Conservation (phyloP, 1,139 yeast genomes). For the Hansenula sp. region DNA sequence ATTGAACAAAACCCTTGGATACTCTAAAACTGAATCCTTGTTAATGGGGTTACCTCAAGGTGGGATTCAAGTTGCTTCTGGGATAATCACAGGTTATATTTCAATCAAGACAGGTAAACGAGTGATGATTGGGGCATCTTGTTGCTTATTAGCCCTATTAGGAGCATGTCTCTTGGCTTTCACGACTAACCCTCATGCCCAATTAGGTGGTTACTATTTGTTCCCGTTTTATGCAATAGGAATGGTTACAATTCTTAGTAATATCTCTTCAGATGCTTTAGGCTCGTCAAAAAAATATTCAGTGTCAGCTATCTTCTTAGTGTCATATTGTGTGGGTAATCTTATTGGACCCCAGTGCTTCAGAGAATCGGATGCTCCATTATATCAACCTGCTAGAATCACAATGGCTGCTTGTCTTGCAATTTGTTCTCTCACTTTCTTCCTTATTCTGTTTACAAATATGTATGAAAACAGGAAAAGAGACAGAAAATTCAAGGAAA, state of each 20-base stretch:
- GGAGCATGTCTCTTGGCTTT: background rate
- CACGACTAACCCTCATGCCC: background rate
- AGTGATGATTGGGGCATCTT: background rate
- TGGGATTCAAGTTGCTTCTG: conserved; percentile 28
- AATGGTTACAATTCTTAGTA: conserved; percentile 21
- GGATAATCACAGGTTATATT: background rate
- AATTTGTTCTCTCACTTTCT: conserved; percentile 24
- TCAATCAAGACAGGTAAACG: background rate
- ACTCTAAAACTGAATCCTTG: conserved; percentile 34
- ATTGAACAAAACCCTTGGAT: conserved; percentile 31
- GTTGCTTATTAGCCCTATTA: background rate
- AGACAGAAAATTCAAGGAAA: conserved; percentile 21
- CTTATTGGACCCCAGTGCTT: conserved; percentile 49
- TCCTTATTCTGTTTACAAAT: conserved; percentile 28
- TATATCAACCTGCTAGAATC: conserved; percentile 41
- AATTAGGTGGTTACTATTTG: background rate
- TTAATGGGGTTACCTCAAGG: conserved; percentile 36
- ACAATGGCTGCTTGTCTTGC: conserved; percentile 38
- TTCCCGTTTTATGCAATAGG: background rate
- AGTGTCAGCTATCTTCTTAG: conserved; percentile 36
- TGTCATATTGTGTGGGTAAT: conserved; percentile 57
- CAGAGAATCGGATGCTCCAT: conserved; percentile 32
- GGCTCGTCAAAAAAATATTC: conserved; percentile 57
- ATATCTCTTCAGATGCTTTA: conserved; percentile 47
- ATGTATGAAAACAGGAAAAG: conserved; percentile 29